Evolutionary conservation across 345 rosid genomes (phyloP).

Genomic region (Moricandia moricandioides): DNA sequence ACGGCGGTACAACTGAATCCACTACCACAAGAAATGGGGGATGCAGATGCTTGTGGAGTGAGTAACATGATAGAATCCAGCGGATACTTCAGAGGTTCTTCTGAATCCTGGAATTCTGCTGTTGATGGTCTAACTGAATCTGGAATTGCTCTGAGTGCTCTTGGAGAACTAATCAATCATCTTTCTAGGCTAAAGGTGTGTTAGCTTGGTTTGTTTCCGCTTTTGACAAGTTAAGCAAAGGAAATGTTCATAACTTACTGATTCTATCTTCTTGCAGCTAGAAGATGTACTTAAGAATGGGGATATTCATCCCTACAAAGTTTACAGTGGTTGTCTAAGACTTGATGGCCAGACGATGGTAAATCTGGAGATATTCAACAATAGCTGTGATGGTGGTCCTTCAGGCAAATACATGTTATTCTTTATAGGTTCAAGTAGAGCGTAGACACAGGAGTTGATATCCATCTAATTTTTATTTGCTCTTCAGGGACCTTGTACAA

Average conservation of each 20-base stretch:
- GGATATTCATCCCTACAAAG: slow-evolving; percentile 75
- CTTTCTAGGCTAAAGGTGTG: slow-evolving; percentile 86
- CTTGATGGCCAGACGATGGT: slow-evolving; percentile 93
- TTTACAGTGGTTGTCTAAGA: slow-evolving; percentile 76
- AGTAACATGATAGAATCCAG: slow-evolving; percentile 59
- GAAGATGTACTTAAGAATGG: slow-evolving; percentile 74
- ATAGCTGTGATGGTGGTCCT: slow-evolving; percentile 74
- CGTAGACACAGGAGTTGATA: slow-evolving; percentile 1
- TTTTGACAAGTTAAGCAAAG: slow-evolving; percentile 3
- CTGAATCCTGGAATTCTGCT: slow-evolving; percentile 48
- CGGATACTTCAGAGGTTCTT: slow-evolving; percentile 64
- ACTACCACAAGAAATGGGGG: slow-evolving; percentile 41
- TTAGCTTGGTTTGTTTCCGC: slow-evolving; percentile 16
- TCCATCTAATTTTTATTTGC: slow-evolving; percentile 1
- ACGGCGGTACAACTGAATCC: slow-evolving; percentile 62
- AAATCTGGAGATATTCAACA: slow-evolving; percentile 85
- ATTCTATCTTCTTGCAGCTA: slow-evolving; percentile 45
- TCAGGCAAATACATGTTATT: slow-evolving; percentile 51
- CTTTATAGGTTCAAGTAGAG: slow-evolving; percentile 1
- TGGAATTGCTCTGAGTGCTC: slow-evolving; percentile 59
- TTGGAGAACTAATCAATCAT: slow-evolving; percentile 77
- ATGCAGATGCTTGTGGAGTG: slow-evolving; percentile 65
- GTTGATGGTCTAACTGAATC: slow-evolving; percentile 48
- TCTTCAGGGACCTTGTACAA: slow-evolving; percentile 78
- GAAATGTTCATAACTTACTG: slow-evolving; percentile 10